phyloP scores from a whole-genome alignment of 1,139 yeast genomes.

The Debaryomyces fabryi region DNA sequence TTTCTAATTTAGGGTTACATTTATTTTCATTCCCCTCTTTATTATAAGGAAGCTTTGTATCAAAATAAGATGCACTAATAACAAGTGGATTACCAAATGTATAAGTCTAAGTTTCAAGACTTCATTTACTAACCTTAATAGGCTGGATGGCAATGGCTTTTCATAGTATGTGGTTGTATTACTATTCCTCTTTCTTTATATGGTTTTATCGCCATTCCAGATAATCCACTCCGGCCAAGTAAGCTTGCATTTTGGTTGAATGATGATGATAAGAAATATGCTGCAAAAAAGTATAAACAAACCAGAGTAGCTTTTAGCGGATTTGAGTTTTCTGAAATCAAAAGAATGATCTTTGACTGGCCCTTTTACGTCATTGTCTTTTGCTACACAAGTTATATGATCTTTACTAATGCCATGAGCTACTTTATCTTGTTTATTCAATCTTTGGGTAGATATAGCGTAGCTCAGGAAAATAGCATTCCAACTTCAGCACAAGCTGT shows the following conservation, averaged over 20 bases:
- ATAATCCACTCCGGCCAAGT: slow-evolving; percentile 1
- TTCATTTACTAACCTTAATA: slow-evolving; percentile 2
- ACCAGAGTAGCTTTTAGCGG: slow-evolving; percentile 12
- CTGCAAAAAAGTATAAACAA: slow-evolving; percentile 13
- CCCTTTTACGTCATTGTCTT: slow-evolving; percentile 16
- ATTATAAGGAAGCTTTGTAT: no score
- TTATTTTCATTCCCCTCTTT: no score
- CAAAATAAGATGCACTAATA: no score
- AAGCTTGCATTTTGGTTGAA: slow-evolving; percentile 16
- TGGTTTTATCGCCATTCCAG: slow-evolving; percentile 23
- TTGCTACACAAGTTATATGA: slow-evolving; percentile 17
- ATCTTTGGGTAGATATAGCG: slow-evolving; percentile 23
- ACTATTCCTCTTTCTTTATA: slow-evolving; percentile 32
- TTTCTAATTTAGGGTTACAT: no score
- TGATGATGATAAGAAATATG: slow-evolving; percentile 14
- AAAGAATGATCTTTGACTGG: slow-evolving; percentile 10
- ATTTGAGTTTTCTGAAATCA: slow-evolving; percentile 1
- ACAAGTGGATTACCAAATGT: no score
- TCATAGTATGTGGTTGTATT: slow-evolving; percentile 35
- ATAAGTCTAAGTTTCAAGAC: slow-evolving; percentile 7
- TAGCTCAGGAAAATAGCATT: slow-evolving; percentile 30
- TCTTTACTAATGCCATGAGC: slow-evolving; percentile 17
- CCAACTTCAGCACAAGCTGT: slow-evolving; percentile 34
- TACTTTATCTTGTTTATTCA: slow-evolving; percentile 30
- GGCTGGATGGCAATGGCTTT: slow-evolving; percentile 40